Base-by-base conservation (phyloP, 2,329 filamentous ascomycete species). In the Coniochaeta sp. region DNA sequence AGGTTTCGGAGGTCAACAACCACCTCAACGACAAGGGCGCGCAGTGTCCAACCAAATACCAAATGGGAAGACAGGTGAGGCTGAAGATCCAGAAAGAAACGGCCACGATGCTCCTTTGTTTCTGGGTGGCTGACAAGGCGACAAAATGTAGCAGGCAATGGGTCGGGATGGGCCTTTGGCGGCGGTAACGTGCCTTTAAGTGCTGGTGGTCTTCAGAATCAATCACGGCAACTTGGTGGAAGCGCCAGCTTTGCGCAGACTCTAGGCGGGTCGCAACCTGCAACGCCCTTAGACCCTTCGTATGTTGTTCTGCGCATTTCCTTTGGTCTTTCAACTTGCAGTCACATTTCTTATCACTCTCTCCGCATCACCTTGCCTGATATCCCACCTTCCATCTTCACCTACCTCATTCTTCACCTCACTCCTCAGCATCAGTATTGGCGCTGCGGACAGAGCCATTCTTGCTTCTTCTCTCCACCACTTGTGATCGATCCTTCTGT, bases 241-340 rank as follows among this genome's bases (percentile, higher is more conserved):
- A 85, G 81, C 71, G 76, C 85, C 62, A 88, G 85, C 72, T 88
- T 88, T 73, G 85, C 85, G 57, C 85, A 88, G 71, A 88, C 84
- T 69, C 75, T 88, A 68, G 81, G 80, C 68, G 83, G 83, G 63
- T 86, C 85, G 61, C 84, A 87, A 72, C 80, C 83, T 66, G 76
- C 81, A 66, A 84, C 85, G 64, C 80, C 84, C 47, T 73, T 88
- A 62, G 86, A 89, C 70, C 76, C 84, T 61, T 86, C 84, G 85
- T 88, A 83, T 74, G 85, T 87, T 66, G 28, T 55, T 60, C 40
- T 52, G n/a, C 9, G 28, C 31, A 40, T 55, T 31, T 19, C 61
- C 62, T 26, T 61, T 11, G 22, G 7, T 52, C 14, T 52, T 52
- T 52, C 47, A 34, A 52, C 38, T 8, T 47, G 16, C 54, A 22